Evolutionary conservation across 805 yeast species (phyloP), one percentile per base, ranked within the genome.

Genomic region (Candida sithepensis): DNA sequence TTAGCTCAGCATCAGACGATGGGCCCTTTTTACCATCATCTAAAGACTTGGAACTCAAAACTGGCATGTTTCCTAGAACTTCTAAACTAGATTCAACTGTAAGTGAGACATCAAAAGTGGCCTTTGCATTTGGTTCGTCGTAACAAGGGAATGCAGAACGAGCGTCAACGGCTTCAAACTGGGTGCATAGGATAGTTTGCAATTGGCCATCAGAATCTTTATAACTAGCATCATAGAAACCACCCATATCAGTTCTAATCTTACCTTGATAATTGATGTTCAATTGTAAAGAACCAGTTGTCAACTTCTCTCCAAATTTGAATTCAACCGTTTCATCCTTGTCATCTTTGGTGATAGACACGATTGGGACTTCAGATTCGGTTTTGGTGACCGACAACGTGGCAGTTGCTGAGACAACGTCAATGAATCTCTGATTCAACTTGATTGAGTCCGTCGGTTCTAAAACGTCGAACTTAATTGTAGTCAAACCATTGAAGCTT

Each of bases 271-370:
- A 79, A 2, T 56, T 50, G 13, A 78, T 57, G 3, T 58, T 53
- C 19, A 74, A 65, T 19, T 68, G 51, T 10, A 53, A 42, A 1
- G 44, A 42, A 18, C 73, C 73, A 10, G 57, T 62, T 16, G 51
- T 40, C 19, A 70, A 57, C 19, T 56, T 53, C n/a, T 64, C 56
- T 42, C 71, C 77, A 51, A 91, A 79, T 42, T 71, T 69, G 61
- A 89, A 74, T 41, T 78, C 75, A 42, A 82, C 80, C 37, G 80
- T 76, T 70, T 92, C 96, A 39, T 71, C 71, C 52, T 78, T 73
- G 41, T 71, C 68, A 43, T 59, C 47, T 16, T 55, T 57, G 10
- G 61, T 40, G 12, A 57, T 54, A 5, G 47, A 39, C 0, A 12
- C 26, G 12, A 59, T 51, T 18, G 46, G 49, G 28, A 67, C 48